Conservation (phyloP, 1,284 basidiomycete species). For the Chiua sp. region DNA sequence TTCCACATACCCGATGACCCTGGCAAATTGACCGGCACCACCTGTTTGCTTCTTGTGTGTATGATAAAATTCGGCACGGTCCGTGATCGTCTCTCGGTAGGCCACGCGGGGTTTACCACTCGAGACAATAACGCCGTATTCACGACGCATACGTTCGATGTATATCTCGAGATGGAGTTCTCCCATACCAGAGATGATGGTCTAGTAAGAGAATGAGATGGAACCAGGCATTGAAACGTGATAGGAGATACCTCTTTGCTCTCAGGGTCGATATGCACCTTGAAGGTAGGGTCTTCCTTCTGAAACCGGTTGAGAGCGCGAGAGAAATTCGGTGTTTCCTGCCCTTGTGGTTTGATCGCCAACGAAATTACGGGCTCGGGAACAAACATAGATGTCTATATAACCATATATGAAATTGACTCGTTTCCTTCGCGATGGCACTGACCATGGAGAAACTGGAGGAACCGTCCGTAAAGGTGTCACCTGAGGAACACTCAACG, state of each 20-base stretch:
- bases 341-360: constrained; percentile 90
- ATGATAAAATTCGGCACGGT: constrained; percentile 85
- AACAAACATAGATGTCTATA: constrained; percentile 96
- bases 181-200: constrained; percentile 99
- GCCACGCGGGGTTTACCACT: constrained; percentile 98
- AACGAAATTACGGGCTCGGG: constrained; percentile 99
- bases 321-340: constrained; percentile 96
- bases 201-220: constrained; percentile 50
- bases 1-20: constrained; percentile 92
- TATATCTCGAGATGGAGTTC: constrained; percentile 99
- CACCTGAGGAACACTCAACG: constrained; percentile 97
- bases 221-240: not conserved
- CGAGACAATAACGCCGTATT: constrained; percentile 94
- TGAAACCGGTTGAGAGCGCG: constrained; percentile 98
- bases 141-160: constrained; percentile 98
- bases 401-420: constrained; percentile 3
- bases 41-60: constrained; percentile 99
- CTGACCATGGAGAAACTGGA: constrained; percentile 89
- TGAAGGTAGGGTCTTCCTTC: constrained; percentile 99
- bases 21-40: constrained; percentile 96
- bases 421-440: not conserved
- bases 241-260: constrained; percentile 79
- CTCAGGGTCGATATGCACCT: constrained; percentile 94
- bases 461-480: constrained; percentile 96
- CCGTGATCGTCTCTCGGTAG: constrained; percentile 94